phyloP scores from a whole-genome alignment of 2,329 filamentous ascomycete species.

The Neonectria sp. region DNA sequence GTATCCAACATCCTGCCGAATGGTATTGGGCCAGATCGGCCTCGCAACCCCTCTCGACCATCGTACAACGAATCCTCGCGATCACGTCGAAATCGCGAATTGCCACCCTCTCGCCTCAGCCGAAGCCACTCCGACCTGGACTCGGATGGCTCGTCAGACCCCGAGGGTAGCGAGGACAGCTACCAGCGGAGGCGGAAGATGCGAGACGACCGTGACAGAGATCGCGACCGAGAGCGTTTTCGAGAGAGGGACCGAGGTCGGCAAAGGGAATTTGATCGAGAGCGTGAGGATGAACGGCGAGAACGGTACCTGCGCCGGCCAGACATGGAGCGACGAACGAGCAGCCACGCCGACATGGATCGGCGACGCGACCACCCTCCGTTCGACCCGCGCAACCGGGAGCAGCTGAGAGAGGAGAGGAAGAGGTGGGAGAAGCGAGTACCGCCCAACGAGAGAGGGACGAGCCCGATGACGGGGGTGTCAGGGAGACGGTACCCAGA shows the following conservation, averaged over 20 bases:
- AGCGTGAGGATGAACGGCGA: conserved; percentile 55
- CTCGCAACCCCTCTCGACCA: conserved; percentile 55
- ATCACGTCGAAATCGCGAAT: conserved; percentile 58
- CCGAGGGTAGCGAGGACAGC: conserved; percentile 53
- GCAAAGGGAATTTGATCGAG: conserved; percentile 58
- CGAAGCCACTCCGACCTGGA: conserved; percentile 60
- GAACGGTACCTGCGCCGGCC: conserved; percentile 58
- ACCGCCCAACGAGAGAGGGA: conserved; percentile 50
- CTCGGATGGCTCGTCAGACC: conserved; percentile 55
- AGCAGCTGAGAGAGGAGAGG: conserved; percentile 52
- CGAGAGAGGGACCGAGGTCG: conserved; percentile 53
- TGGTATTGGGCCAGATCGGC: conserved; percentile 52
- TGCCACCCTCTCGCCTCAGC: conserved; percentile 58
- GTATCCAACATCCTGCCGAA: conserved; percentile 61
- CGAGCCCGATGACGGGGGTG: conserved; percentile 52
- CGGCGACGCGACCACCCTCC: conserved; percentile 55
- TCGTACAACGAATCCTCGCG: conserved; percentile 51
- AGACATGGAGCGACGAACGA: conserved; percentile 60
- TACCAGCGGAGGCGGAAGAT: conserved; percentile 42
- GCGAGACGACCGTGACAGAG: conserved; percentile 48
- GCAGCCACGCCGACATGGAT: conserved; percentile 66
- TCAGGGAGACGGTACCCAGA: conserved; percentile 58
- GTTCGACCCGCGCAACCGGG: conserved; percentile 53
- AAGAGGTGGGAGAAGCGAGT: conserved; percentile 54
- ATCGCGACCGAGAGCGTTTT: conserved; percentile 43